Base-by-base conservation (phyloP, 176 grass and related monocot species). In the Triticum timopheevii region DNA sequence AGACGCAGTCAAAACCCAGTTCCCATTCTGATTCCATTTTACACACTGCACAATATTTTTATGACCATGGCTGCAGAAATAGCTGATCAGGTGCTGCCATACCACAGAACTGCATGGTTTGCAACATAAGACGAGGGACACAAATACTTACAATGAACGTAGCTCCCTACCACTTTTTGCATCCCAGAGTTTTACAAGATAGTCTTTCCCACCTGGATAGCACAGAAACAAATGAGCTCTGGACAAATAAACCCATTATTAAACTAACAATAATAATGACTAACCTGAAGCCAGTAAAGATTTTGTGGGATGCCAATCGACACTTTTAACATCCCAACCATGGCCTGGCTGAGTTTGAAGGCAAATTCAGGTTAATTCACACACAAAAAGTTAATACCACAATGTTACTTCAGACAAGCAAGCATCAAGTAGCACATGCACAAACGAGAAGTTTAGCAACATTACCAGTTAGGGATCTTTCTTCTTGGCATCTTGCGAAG, bases 1-100 rank as follows among this genome's bases (percentile, higher is more conserved):
- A 44, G 97, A 99, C 69, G 97, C 82, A 90, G 94, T 99, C 87
- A 99, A 79, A 73, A 99, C 89, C 97, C 97, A 99, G 83, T 99
- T 99, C 70, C 97, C 97, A 89, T 99, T 99, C 82, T 93, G 97
- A 88, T 99, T 99, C 97, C 97, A 99, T 84, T 96, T 99, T 42
- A 99, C 97, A 90, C 94, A 94, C 62, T 96, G 92, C 68, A 98
- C 97, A 77, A 93, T 98, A 65, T 98, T 98, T 91, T 98, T 98
- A 77, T 98, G 97, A 85, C 94, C 97, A 87, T 98, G 97, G 82
- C 94, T 98, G 89, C 84, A 94, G 35, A 90, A 66, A 84, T 61
- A 88, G 58, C 35, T 87, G 45, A 39, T 80, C 64, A 84, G 82
- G 54, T 17, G 40, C 8, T 65, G 39, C 65, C 69, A 61, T 76